A percentile compares a stretch with the other conserved stretches of the same genome.
phyloP scores from a whole-genome alignment of 179 eudicot species.

The Patellifolia procumbens region DNA sequence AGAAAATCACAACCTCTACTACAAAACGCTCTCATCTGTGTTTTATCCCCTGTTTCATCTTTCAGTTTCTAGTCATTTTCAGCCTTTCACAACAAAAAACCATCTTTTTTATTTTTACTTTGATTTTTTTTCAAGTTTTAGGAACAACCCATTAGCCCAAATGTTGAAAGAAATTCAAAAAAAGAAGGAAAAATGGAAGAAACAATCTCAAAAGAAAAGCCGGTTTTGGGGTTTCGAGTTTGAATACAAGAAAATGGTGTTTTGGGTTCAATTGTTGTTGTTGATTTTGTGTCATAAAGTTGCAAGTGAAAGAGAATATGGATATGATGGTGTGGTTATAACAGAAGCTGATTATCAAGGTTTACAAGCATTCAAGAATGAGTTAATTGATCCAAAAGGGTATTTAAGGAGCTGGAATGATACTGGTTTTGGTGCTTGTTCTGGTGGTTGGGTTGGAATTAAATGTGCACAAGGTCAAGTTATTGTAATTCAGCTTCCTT shows the following conservation, averaged over 20 bases:
- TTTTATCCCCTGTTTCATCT: constrained; percentile 24
- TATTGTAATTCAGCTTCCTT: constrained; percentile 52
- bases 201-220: constrained; percentile 10
- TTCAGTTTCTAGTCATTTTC: not conserved
- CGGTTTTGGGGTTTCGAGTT: constrained; percentile 14
- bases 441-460: constrained; percentile 50
- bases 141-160: constrained; percentile 12
- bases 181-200: constrained; percentile 47
- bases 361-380: constrained; percentile 47
- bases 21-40: constrained; percentile 42
- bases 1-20: constrained; percentile 23
- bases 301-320: constrained; percentile 36
- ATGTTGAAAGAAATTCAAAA: constrained; percentile 21
- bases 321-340: constrained; percentile 60
- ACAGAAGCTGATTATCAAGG: constrained; percentile 69
- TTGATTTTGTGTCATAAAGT: constrained; percentile 22
- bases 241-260: constrained; percentile 10
- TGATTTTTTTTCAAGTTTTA: not conserved
- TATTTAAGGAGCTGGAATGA: constrained; percentile 46
- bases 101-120: not conserved
- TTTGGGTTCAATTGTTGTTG: constrained; percentile 16
- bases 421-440: constrained; percentile 52
- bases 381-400: constrained; percentile 48
- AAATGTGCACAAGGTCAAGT: constrained; percentile 56
- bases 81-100: not conserved